Evolutionary conservation across 768 basidiomycete species (phyloP).

Genomic region (Strobilomyces dryophilus): DNA sequence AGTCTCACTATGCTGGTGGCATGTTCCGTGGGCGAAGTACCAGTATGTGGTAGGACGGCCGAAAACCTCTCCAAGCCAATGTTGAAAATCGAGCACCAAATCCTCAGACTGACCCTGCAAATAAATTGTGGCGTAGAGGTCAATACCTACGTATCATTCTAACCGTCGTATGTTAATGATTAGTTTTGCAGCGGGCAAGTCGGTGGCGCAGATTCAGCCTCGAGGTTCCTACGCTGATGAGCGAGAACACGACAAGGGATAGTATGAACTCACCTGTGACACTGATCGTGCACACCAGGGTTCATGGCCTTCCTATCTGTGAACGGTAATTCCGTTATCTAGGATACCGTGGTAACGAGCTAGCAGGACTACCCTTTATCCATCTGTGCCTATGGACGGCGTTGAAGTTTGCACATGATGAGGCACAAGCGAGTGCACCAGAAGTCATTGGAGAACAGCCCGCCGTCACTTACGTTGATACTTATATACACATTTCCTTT

Average conservation of each 20-base stretch:
- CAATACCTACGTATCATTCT: neutral
- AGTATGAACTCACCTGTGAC: neutral
- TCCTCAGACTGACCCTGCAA: neutral
- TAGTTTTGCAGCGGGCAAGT: neutral
- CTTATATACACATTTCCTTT: too few species aligned
- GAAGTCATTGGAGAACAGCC: too few species aligned
- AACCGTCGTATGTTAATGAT: neutral
- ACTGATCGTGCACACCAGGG: neutral
- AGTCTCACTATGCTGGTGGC: too few species aligned
- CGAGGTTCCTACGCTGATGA: neutral
- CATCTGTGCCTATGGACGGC: neutral
- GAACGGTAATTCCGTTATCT: neutral
- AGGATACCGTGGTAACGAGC: neutral
- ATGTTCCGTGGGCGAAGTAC: too few species aligned
- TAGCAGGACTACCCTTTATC: neutral
- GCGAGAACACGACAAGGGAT: neutral
- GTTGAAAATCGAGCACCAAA: neutral
- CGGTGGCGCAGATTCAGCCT: neutral
- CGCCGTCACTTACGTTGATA: too few species aligned
- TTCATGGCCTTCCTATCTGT: neutral
- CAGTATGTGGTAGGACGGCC: too few species aligned
- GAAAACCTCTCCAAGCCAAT: too few species aligned
- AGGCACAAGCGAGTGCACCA: too few species aligned
- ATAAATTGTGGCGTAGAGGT: too few species aligned
- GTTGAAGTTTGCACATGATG: neutral